A percentile compares a stretch with the other conserved stretches of the same genome.
Conservation (phyloP, 805 yeast species). For the Lipomyces kockii region DNA sequence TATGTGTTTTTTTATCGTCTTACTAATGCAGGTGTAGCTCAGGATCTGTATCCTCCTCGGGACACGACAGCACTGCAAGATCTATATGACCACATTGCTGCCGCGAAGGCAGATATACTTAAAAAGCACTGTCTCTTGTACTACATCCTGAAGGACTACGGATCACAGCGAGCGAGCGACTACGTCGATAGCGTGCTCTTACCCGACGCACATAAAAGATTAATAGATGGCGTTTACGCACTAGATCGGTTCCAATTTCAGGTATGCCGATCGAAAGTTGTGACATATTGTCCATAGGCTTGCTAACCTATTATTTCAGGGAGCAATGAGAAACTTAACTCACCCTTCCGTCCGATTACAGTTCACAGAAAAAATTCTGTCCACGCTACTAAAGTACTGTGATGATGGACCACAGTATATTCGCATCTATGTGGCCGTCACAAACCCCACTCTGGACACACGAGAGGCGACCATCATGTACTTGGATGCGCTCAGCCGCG, state of each 20-base stretch:
- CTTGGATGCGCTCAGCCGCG: slow-evolving; percentile 21
- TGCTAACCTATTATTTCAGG: neutral
- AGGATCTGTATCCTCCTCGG: slow-evolving; percentile 27
- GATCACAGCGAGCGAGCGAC: slow-evolving; percentile 8
- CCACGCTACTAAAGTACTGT: slow-evolving; percentile 17
- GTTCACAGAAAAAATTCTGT: slow-evolving; percentile 28
- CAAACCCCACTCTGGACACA: slow-evolving; percentile 19
- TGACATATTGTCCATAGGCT: neutral
- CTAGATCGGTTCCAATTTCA: slow-evolving; percentile 30
- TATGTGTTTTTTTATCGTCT: neutral
- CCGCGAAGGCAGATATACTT: slow-evolving; percentile 18
- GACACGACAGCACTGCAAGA: slow-evolving; percentile 17
- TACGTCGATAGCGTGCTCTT: slow-evolving; percentile 17
- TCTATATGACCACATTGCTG: slow-evolving; percentile 16
- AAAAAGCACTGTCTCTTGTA: slow-evolving; percentile 31
- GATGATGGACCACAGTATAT: slow-evolving; percentile 25
- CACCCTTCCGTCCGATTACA: slow-evolving; percentile 26
- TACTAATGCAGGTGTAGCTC: slow-evolving; percentile 8
- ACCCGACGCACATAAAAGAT: slow-evolving; percentile 19
- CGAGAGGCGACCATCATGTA: slow-evolving; percentile 10
- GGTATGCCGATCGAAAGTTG: neutral
- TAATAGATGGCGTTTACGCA: slow-evolving; percentile 29
- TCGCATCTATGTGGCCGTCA: slow-evolving; percentile 17
- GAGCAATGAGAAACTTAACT: slow-evolving; percentile 26
- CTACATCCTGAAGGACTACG: slow-evolving; percentile 26